Base-by-base conservation (phyloP, 164 flowering plant species). In the Hamamelis virginiana region DNA sequence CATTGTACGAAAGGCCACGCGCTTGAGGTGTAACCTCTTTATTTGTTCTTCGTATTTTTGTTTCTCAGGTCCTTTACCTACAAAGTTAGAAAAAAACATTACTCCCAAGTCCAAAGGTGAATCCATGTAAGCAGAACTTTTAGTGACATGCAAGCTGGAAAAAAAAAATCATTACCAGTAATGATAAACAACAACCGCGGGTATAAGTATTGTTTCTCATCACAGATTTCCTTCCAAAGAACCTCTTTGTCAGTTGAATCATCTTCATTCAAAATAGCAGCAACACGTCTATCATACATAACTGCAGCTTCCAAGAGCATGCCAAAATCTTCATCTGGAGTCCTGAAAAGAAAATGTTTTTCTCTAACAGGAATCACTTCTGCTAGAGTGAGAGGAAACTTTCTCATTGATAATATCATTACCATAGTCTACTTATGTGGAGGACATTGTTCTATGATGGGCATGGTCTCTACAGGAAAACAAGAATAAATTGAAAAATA, bases 1-100 rank as follows among this genome's bases (percentile, higher is more conserved):
- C 99, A 95, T 92, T 4, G 98, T 95, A 28, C 95, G 92, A 70
- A 95, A 92, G 38, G 97, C 97, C 65, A 92, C 99, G 62, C 93
- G 95, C 81, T 87, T 95, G 62, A 95, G 91, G 69, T 81, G 79
- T 50, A 95, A 75, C 62, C 75, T 83, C 76, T 76, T 84, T 52
- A 95, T 88, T 71, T 86, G 81, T 48, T 86, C 85, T 78, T 91
- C 97, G 74, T 92, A 95, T 41, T 85, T 87, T 76, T 88, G 87
- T 74, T 89, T 95, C 46, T 95, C 90, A 18, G 96, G 97, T 41
- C 97, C 97, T 77, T 92, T 92, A 72, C 98, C 98, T 95, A 47
- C 21, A 57, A 50, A 18, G 68, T 61, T 22, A 13, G 38, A 15
- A 18, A 21, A 23, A 26, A 15, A 57, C 41, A 6, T 33, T 33